Evolutionary conservation across 176 grass and related monocot species (phyloP), one percentile per base, ranked within the genome.

Genomic region (Olyra latifolia): DNA sequence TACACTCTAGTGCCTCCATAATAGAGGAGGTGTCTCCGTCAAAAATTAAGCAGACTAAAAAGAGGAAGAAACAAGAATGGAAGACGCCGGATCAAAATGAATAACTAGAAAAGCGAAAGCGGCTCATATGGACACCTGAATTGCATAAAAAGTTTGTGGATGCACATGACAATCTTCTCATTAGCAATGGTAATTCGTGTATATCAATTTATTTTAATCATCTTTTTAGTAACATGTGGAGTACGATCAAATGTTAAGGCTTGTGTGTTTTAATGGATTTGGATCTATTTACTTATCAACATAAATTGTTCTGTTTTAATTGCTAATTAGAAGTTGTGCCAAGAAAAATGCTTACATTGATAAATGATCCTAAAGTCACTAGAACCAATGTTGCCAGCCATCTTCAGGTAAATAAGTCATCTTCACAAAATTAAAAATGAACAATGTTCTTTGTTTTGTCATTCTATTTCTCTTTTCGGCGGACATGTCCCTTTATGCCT

Each of bases 311-410:
- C 57, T 24, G 24, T 8, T 54, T 25, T 23, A 30, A 63, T 57
- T 80, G 4, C 41, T 17, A 19, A 1, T 55, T 46, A 85, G 77
- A 53, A 7, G 57, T 29, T 4, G 67, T 86, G 73, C 88, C 88
- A 0, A 86, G 11, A 7, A 82, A 52, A 82, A 90, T 90, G 49
- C 61, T 90, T 15, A 12, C 30, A 2, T 25, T 44, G 66, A 90
- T 90, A 78, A 44, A 74, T 27, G 23, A 73, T 4, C 0, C 19
- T n/a, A 50, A 16, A 30, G 7, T 90, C 3, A 86, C 42, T 0
- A 86, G 88, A 7, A 67, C 73, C 10, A 67, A 86, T 17, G 54
- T 90, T 55, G 83, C 83, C 20, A 90, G 83, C 71, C 79, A 90
- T 22, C 73, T 90, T 14, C 85, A 87, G 85, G 85, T 87, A 74